Base-by-base conservation (phyloP, 768 basidiomycete genomes). In the Tricholoma saponaceum region DNA sequence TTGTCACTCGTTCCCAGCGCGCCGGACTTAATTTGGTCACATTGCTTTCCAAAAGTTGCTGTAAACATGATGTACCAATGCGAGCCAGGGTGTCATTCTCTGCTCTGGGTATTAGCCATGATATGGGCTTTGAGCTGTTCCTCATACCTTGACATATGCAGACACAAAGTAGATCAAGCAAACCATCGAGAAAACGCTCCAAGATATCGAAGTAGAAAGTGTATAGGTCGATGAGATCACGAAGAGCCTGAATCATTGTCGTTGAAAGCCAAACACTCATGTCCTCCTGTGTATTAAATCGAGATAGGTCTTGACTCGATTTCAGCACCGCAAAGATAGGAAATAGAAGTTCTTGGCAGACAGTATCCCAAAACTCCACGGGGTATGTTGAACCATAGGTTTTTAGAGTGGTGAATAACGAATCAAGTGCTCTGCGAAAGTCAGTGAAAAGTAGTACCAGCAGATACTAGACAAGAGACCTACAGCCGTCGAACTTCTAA, bases 261-360 rank as follows among this genome's bases (percentile, higher is more conserved):
- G 97, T 97, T 23, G 95, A 98, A 47, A 99, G 73, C 97, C 97
- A 99, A 25, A 99, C 95, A 65, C 94, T 97, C 94, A 98, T 96
- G 64, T 98, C 97, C 67, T 98, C 97, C 66, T 97, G 94, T 4
- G 94, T 95, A 70, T 81, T 90, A 76, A 98, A 98, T 18, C 96
- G 83, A 12, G 93, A 90, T 35, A 96, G 70, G 69, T 97, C 96
- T 73, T 94, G 90, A 63, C 86, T 91, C 14, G 93, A 95, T 65
- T 92, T 93, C 39, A 99, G 79, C 49, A 98, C 92, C 0, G 95
- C 91, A 69, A 99, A 99, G 62, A 99, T 98, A 0, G 97, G 97
- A 83, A 99, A 98, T 44, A 99, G 81, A 39, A 98, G 83, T 69
- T 98, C 92, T 70, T 92, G 89, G 77, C 92, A 96, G 60, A 98